These are phyloP conservation scores for Tieghemostelium lacteum DNA, from an alignment of 78 protist genomes.

Conservation along the genomic window DNA sequence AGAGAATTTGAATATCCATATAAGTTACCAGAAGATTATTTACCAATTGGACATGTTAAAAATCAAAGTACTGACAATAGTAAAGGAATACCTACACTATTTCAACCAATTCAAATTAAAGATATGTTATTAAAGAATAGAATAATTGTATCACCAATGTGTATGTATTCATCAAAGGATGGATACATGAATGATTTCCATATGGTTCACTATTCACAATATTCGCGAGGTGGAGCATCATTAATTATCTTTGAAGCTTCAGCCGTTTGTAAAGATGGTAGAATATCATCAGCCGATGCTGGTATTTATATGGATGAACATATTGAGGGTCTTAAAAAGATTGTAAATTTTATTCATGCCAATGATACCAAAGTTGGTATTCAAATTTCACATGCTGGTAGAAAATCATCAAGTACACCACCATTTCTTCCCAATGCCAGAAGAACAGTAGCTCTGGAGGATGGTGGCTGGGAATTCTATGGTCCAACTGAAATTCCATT, in stretches of 20 bases:
- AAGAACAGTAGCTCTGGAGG: background rate
- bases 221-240: slow-evolving; percentile 52
- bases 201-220: slow-evolving; percentile 14
- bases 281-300: slow-evolving; percentile 30
- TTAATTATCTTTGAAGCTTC: slow-evolving; percentile 47
- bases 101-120: slow-evolving; percentile 10
- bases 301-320: slow-evolving; percentile 44
- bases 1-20: background rate
- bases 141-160: slow-evolving; percentile 43
- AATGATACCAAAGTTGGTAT: slow-evolving; percentile 32
- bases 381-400: slow-evolving; percentile 66
- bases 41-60: background rate
- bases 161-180: slow-evolving; percentile 33
- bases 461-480: slow-evolving; percentile 9
- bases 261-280: slow-evolving; percentile 18
- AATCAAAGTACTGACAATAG: background rate
- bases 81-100: slow-evolving; percentile 23
- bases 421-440: slow-evolving; percentile 23
- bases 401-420: slow-evolving; percentile 44
- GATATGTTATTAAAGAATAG: slow-evolving; percentile 24
- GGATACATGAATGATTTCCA: slow-evolving; percentile 56
- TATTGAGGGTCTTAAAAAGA: slow-evolving; percentile 23
- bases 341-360: slow-evolving; percentile 25
- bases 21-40: background rate
- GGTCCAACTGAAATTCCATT: slow-evolving; percentile 38